Base-by-base conservation (phyloP, 129 eudicot genomes). In the Calendula officinalis region DNA sequence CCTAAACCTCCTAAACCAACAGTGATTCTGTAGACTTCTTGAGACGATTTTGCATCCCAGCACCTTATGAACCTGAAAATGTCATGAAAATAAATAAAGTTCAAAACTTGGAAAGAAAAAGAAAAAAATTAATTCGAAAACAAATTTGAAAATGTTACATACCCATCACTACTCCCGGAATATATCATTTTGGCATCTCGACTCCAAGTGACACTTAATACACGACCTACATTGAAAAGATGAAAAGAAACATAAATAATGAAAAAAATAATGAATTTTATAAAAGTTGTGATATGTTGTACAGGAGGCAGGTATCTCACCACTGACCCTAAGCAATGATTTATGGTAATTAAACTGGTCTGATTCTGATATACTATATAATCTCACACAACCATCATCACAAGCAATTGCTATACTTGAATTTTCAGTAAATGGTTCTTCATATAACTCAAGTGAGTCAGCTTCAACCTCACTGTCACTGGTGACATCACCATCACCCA, bases 131-230 rank as follows among this genome's bases (percentile, higher is more conserved):
- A 66, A 15, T 36, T 49, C 14, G 44, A 12, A 14, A 35, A 43
- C 22, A 37, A 2, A 13, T 30, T 3, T 6, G 51, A 33, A 12
- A 44, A 44, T 15, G 8, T 16, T 16, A 64, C 80, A 74, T 85
- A 88, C 98, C 98, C 95, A 36, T 91, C 98, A 75, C 96, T 91
- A 50, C 96, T 88, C 67, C 98, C 98, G 8, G 98, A 88, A 70
- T 73, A 91, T 70, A 88, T 91, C 82, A 64, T 72, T 55, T 65
- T 80, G 17, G 79, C 84, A 70, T 91, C 98, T 36, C 80, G 75
- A 73, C 95, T 85, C 98, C 96, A 91, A 8, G 95, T 70, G 56
- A 91, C 95, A 78, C 96, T 88, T 43, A 91, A 73, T 37, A 77
- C 86, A 27, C 95, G 90, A 30, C 98, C 98, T 91, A 81, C 58